A percentile compares a stretch with the other conserved stretches of the same genome.
Evolutionary conservation across 2,329 filamentous ascomycete species (phyloP).

Genomic region (Alternaria infectoria): DNA sequence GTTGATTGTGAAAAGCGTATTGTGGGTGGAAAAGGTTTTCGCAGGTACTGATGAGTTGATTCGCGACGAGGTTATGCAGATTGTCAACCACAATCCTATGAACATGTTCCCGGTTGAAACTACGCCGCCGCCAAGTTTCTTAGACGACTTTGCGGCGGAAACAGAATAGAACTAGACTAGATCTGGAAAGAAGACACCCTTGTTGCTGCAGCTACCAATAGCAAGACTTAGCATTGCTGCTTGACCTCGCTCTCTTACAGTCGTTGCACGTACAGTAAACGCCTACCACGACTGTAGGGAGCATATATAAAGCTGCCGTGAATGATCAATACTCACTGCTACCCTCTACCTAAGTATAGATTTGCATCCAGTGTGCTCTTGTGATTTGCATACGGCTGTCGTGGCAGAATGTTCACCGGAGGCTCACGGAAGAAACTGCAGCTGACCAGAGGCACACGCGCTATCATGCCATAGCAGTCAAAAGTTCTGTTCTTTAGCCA

Average conservation of each 20-base stretch:
- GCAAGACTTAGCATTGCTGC: background rate
- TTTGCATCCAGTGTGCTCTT: background rate
- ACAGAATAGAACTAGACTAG: conserved; percentile 15
- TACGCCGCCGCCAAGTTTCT: conserved; percentile 1
- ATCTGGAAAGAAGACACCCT: conserved; percentile 16
- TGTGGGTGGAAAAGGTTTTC: conserved; percentile 42
- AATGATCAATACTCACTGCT: background rate
- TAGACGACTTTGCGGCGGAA: conserved; percentile 9
- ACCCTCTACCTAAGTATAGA: background rate
- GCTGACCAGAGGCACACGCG: background rate
- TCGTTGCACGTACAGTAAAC: background rate
- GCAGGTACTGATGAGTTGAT: conserved; percentile 29
- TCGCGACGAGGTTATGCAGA: conserved; percentile 34
- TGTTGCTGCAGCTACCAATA: conserved; percentile 15
- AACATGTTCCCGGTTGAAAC: conserved; percentile 5
- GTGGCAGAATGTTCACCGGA: background rate
- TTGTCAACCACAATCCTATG: conserved; percentile 17
- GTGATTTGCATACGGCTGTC: background rate
- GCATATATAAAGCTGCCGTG: background rate
- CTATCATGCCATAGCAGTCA: background rate
- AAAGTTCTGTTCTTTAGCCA: background rate
- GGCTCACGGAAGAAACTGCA: background rate
- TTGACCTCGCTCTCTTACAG: background rate
- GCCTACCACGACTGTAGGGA: background rate
- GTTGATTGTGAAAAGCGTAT: conserved; percentile 30